Base-by-base conservation (phyloP, 176 grass and related monocot genomes). In the Oryza meyeriana region DNA sequence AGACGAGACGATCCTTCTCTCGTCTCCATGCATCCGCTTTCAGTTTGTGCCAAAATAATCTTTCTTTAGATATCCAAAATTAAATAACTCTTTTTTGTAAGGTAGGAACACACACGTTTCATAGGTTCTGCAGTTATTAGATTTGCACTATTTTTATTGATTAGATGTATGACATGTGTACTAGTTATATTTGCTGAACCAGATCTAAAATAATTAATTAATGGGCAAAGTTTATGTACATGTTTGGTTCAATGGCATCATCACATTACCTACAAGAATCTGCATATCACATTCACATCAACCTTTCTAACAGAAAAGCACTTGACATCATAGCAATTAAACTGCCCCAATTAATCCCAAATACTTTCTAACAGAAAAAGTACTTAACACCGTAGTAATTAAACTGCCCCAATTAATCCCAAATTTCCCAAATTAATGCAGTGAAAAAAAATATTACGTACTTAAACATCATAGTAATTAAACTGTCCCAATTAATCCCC, bases 1-100 rank as follows among this genome's bases (percentile, higher is more conserved):
- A 42, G 28, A 36, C 66, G 5, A 47, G 31, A 14, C 17, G 64
- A 36, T 17, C 58, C 28, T 69, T 42, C 61, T 62, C 32, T 71
- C n/a, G n/a, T n/a, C 45, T 48, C 45, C 14, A 48, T 18, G 5
- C 13, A 42, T 12, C 26, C 61, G 39, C 41, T 79, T 31, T 39
- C 18, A 65, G 67, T 50, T 85, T 79, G 10, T 48, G 39, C 48
- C 52, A 79, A 71, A 79, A 63, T 20, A 48, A 77, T 63, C 9
- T 45, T 45, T 45, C 14, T 45, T 45, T 45, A 45, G 42, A 45
- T 45, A 12, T 45, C 42, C 42, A 16, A 45, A 45, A 45, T 45
- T 45, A 48, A 48, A 48, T 5, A 55, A 55, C 22, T 18, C 2
- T 20, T 71, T 71, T 42, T 25, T 48, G 1, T 52, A 14, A 24